Evolutionary conservation across 1,139 yeast genomes (phyloP).

Genomic region (Kurtzmaniella quercitrusa): DNA sequence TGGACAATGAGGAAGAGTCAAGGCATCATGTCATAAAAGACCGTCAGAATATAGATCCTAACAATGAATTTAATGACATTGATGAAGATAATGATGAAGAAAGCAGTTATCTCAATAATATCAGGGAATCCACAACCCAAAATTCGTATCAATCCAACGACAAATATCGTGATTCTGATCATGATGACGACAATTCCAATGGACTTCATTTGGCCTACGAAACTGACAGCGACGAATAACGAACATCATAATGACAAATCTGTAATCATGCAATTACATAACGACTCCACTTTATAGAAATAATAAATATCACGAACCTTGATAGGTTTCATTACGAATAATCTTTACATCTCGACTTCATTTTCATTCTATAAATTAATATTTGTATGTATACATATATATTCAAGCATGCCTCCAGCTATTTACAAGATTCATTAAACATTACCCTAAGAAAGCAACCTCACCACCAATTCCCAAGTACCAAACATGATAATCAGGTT

Average conservation of each 20-base stretch:
- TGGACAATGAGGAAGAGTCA: not conserved
- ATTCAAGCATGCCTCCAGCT: too few species aligned
- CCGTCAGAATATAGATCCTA: slow-evolving; percentile 5
- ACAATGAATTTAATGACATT: not conserved
- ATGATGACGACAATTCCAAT: slow-evolving; percentile 3
- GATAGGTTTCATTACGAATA: too few species aligned
- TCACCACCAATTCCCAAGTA: slow-evolving; percentile 93
- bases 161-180: too few species aligned
- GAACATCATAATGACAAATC: not conserved
- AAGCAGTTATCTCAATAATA: not conserved
- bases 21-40: not conserved
- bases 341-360: too few species aligned
- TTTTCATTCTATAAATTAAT: too few species aligned
- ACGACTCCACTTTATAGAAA: too few species aligned
- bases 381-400: too few species aligned
- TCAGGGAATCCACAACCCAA: too few species aligned
- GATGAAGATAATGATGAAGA: slow-evolving; percentile 8
- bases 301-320: too few species aligned
- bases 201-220: not conserved
- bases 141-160: too few species aligned
- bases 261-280: too few species aligned
- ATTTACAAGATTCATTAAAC: not conserved
- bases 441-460: slow-evolving; percentile 44
- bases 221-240: not conserved
- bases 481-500: slow-evolving; percentile 98